phyloP scores from a whole-genome alignment of 192 early-diverging fungal genomes.

The Glomus cerebriforme region DNA sequence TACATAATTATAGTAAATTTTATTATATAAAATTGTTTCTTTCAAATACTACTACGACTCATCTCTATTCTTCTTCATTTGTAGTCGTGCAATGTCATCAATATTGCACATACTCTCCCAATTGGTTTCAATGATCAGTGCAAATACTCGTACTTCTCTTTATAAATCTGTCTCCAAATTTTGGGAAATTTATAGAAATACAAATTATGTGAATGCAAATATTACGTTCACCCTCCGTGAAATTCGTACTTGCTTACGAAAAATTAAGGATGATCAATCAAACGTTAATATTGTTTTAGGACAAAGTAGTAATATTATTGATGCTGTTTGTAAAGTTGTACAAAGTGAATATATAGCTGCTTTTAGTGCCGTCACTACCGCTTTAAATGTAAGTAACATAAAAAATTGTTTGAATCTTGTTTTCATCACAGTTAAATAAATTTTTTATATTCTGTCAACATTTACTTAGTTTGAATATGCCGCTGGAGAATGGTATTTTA shows the following conservation, averaged over 20 bases:
- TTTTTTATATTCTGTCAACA: too few species aligned
- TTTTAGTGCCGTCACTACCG: too few species aligned
- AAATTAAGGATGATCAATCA: slow-evolving; percentile 4
- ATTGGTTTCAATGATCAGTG: background rate
- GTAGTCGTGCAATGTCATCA: background rate
- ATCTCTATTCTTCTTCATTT: background rate
- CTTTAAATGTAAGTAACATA: too few species aligned
- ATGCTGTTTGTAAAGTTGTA: too few species aligned
- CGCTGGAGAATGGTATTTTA: background rate
- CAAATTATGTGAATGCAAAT: background rate
- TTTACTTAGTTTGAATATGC: background rate
- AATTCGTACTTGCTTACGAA: background rate
- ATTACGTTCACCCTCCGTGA: background rate
- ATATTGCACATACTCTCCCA: background rate
- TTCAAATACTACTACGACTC: too few species aligned
- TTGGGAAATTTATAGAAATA: background rate
- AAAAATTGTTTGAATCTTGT: too few species aligned
- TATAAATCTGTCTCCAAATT: background rate
- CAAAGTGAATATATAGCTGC: too few species aligned
- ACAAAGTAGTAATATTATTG: background rate
- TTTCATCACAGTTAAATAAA: too few species aligned
- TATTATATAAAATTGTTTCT: too few species aligned
- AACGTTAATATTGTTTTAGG: background rate
- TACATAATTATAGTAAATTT: background rate
- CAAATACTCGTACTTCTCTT: background rate